A percentile compares a stretch with the other conserved stretches of the same genome.
Evolutionary conservation across 2,329 filamentous ascomycete genomes (phyloP).

Genomic region (Biscogniauxia mediterranea): DNA sequence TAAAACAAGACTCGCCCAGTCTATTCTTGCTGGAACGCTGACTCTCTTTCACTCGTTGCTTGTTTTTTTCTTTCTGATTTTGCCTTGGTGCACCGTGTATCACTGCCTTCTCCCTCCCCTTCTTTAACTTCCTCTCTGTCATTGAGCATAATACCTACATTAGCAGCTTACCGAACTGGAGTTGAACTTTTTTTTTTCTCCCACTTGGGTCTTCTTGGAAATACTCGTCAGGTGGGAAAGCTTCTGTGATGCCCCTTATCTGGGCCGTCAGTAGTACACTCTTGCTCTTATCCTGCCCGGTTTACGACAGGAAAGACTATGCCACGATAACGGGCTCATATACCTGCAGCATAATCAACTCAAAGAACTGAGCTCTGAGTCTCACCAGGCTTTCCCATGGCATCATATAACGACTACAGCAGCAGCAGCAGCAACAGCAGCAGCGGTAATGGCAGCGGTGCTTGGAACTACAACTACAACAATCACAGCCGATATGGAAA

Average conservation of each 20-base stretch:
- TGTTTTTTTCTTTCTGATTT: no score
- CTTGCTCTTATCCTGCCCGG: not conserved
- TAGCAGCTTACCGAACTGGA: not conserved
- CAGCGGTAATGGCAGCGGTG: not conserved
- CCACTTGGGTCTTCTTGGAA: not conserved
- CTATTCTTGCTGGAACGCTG: no score
- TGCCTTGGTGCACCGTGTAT: no score
- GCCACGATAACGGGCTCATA: not conserved
- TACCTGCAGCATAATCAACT: not conserved
- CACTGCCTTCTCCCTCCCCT: no score
- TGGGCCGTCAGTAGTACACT: not conserved
- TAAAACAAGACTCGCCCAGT: not conserved
- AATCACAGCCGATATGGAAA: not conserved
- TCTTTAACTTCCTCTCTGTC: no score
- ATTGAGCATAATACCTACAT: no score
- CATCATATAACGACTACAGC: not conserved
- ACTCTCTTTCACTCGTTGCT: no score
- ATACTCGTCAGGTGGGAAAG: not conserved
- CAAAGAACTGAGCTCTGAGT: not conserved
- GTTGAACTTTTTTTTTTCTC: not conserved
- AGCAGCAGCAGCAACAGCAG: no score
- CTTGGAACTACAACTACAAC: not conserved
- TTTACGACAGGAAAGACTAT: not conserved
- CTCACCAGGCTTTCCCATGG: not conserved
- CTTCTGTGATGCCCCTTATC: not conserved